phyloP scores from a whole-genome alignment of 257 asterid genomes.

The Haberlea rhodopensis region DNA sequence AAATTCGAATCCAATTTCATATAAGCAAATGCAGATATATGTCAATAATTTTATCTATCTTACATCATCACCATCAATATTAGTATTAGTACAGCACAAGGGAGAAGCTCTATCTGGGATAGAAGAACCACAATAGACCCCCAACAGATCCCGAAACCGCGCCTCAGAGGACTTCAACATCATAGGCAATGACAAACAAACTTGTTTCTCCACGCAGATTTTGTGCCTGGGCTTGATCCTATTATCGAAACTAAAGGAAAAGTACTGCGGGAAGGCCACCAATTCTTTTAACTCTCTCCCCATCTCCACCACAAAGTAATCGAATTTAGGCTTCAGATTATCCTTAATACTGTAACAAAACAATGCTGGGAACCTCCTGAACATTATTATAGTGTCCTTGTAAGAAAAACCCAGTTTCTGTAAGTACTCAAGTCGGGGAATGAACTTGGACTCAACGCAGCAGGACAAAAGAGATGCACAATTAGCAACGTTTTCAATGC shows the following conservation, averaged over 20 bases:
- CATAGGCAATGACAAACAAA: slow-evolving; percentile 66
- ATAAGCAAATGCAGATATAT: slow-evolving; percentile 28
- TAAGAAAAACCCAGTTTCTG: slow-evolving; percentile 69
- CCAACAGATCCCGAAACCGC: slow-evolving; percentile 60
- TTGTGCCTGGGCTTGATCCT: slow-evolving; percentile 79
- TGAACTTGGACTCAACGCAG: slow-evolving; percentile 72
- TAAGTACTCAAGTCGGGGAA: slow-evolving; percentile 73
- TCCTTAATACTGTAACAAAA: slow-evolving; percentile 81
- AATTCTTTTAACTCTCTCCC: slow-evolving; percentile 81
- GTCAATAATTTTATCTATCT: slow-evolving; percentile 23
- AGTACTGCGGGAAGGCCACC: slow-evolving; percentile 79
- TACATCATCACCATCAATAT: slow-evolving; percentile 34
- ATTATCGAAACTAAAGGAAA: slow-evolving; percentile 85
- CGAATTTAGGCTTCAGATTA: slow-evolving; percentile 76
- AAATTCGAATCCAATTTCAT: neutral
- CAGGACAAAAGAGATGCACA: slow-evolving; percentile 69
- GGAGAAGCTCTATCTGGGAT: slow-evolving; percentile 74
- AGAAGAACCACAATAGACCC: slow-evolving; percentile 68
- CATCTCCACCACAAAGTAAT: slow-evolving; percentile 85
- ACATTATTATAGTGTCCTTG: slow-evolving; percentile 54
- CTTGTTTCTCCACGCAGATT: slow-evolving; percentile 75
- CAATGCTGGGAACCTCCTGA: slow-evolving; percentile 75
- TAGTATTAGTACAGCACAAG: slow-evolving; percentile 49
- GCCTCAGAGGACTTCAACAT: slow-evolving; percentile 66
- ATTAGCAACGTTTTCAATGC: slow-evolving; percentile 57